Evolutionary conservation across 1,284 basidiomycete species (phyloP), one percentile per base, ranked within the genome.

Genomic region (Tilletia indica): DNA sequence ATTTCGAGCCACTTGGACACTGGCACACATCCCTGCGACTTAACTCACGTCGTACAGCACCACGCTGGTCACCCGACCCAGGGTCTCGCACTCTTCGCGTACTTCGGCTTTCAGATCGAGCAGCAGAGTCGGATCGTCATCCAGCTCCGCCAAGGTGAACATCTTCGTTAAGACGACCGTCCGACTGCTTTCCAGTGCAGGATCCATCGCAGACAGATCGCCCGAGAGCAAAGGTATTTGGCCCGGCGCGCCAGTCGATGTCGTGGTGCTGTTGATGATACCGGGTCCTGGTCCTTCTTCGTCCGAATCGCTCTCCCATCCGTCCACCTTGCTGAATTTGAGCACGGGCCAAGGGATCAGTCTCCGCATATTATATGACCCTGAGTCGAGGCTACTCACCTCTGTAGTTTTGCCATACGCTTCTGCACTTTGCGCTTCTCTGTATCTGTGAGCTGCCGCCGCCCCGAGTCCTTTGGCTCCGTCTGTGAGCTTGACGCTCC

Each of bases 61-160:
- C 0, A 98, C 93, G 79, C 94, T 97, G 0, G 95, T 99, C 1
- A 99, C 96, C 76, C 93, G 90, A n/a, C 97, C 97, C 12, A 99
- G 85, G 4, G 49, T 61, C 68, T 91, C 91, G 76, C 94, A 97
- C 82, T 99, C 96, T 51, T 97, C 94, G 70, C 96, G 89, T 9
- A 99, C 94, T 77, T 99, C 96, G 78, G 97, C 92, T 82, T 97
- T 97, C 68, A 98, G 88, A 79, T 99, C 96, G 11, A 99, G 88
- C 12, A 98, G 86, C 25, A 99, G 86, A 3, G 92, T 89, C 0
- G 93, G 88, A 79, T 99, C 96, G 78, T 93, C 89, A 48, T 93
- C 91, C 0, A 99, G 88, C 79, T 97, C 93, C 76, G 91, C 85
- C 2, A 93, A 87, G 5, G 91, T 91, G 83, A 99, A 99, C 94